Percentiles rank a stretch among this genome's conserved stretches.
Evolutionary conservation across 495 filamentous ascomycete species (phyloP).

Genomic region (Penicillium malachiteum): DNA sequence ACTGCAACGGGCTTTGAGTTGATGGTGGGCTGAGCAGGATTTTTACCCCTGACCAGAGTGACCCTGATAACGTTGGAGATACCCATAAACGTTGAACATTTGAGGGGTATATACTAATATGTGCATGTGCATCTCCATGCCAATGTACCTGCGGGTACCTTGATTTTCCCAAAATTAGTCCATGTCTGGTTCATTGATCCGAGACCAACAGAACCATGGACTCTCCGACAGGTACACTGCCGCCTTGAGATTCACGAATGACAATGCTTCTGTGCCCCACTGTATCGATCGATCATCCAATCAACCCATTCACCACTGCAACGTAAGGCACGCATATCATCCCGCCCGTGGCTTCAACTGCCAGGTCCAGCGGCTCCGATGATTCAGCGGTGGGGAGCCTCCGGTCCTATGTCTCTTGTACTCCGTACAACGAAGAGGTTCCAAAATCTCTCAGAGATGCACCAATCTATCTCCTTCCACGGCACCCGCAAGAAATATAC

Average conservation of each 20-base stretch:
- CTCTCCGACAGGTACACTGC: slow-evolving; percentile 9
- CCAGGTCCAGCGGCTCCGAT: slow-evolving; percentile 29
- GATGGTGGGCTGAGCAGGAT: background rate
- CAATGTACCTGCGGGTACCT: no score
- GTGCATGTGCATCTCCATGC: no score
- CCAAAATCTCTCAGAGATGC: no score
- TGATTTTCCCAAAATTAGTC: background rate
- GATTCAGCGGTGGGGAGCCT: slow-evolving; percentile 19
- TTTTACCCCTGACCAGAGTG: background rate
- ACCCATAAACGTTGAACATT: no score
- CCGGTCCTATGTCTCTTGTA: slow-evolving; percentile 6
- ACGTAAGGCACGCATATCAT: slow-evolving; percentile 33
- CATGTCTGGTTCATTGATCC: slow-evolving; percentile 4
- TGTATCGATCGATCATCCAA: slow-evolving; percentile 23
- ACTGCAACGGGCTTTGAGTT: slow-evolving; percentile 5
- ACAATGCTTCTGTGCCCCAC: slow-evolving; percentile 10
- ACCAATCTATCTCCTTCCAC: background rate
- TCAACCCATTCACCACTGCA: slow-evolving; percentile 3
- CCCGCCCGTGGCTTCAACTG: slow-evolving; percentile 33
- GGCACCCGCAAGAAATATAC: background rate
- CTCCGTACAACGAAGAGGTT: no score
- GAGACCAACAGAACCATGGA: slow-evolving; percentile 9
- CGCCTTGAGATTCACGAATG: slow-evolving; percentile 9
- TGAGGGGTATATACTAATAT: no score
- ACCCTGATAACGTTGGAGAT: no score